A percentile compares a stretch with the other conserved stretches of the same genome.
phyloP scores from a whole-genome alignment of 2,329 filamentous ascomycete genomes.

The Aspergillus sp. region DNA sequence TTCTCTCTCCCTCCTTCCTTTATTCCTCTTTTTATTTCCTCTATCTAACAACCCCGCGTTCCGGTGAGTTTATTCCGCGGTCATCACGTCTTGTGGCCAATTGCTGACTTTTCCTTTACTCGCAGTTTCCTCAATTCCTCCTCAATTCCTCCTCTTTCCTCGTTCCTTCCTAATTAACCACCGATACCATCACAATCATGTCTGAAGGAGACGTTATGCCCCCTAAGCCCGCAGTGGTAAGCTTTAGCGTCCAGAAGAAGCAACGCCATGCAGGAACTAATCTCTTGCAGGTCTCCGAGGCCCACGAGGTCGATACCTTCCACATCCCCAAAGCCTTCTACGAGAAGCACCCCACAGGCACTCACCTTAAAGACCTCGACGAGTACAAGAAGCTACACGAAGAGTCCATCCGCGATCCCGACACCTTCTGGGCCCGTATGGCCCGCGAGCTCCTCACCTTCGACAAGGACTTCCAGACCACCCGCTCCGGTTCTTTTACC shows the following conservation, averaged over 20 bases:
- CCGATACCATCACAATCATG: constrained; percentile 21
- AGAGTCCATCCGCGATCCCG: constrained; percentile 82
- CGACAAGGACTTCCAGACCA: constrained; percentile 86
- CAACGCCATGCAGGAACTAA: background rate
- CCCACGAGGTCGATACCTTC: constrained; percentile 44
- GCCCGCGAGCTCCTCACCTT: constrained; percentile 87
- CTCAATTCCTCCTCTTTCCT: constrained; percentile 1
- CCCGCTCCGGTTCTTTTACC: constrained; percentile 66
- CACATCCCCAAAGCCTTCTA: constrained; percentile 53
- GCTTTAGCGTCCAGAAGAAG: constrained; percentile 8
- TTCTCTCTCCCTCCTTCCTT: background rate
- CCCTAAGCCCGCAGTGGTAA: constrained; percentile 36
- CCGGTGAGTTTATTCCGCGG: too few species aligned
- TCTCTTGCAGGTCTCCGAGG: constrained; percentile 35
- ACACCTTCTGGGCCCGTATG: constrained; percentile 81
- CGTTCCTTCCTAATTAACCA: background rate
- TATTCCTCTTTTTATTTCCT: background rate
- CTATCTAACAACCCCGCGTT: too few species aligned
- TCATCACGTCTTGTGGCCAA: too few species aligned
- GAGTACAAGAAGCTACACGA: constrained; percentile 61
- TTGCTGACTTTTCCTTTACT: background rate
- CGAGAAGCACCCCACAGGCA: constrained; percentile 54
- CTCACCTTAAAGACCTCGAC: constrained; percentile 54
- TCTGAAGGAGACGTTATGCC: constrained; percentile 29
- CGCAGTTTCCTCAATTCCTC: too few species aligned